Evolutionary conservation across 306 rosid species (phyloP).

Genomic region (Cyclanthera cordifolia): DNA sequence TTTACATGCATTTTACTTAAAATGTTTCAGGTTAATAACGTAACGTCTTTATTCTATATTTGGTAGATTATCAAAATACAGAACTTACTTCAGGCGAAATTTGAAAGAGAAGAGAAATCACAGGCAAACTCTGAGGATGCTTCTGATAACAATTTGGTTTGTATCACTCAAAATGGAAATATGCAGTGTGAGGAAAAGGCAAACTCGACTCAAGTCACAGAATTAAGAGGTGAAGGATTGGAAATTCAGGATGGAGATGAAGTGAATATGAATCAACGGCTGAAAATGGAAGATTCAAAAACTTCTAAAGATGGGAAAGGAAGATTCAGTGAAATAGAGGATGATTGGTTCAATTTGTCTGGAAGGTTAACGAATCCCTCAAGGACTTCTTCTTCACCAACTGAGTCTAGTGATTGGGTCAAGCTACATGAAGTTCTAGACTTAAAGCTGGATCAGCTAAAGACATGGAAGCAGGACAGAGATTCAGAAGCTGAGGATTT

Average conservation of each 20-base stretch:
- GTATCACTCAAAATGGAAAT: constrained; percentile 19
- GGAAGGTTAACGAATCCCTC: constrained; percentile 21
- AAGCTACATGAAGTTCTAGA: constrained; percentile 38
- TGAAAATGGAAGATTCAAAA: constrained; percentile 36
- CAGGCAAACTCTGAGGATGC: constrained; percentile 22
- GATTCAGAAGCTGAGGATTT: constrained; percentile 74
- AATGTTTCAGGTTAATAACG: neutral
- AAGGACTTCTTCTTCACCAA: constrained; percentile 46
- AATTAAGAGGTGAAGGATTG: constrained; percentile 21
- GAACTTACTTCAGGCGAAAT: constrained; percentile 39
- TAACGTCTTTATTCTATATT: neutral
- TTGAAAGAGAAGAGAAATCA: constrained; percentile 32
- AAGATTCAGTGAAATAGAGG: constrained; percentile 77
- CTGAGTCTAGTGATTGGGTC: constrained; percentile 70
- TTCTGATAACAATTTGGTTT: constrained; percentile 16
- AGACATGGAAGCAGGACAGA: constrained; percentile 23
- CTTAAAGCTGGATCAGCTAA: constrained; percentile 21
- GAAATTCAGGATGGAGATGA: constrained; percentile 31
- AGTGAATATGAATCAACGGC: constrained; percentile 29
- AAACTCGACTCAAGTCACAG: constrained; percentile 22
- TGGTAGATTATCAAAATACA: constrained; percentile 72
- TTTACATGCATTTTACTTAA: neutral
- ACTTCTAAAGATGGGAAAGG: constrained; percentile 24
- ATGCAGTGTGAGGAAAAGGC: constrained; percentile 20
- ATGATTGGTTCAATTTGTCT: constrained; percentile 37